A percentile compares a stretch with the other conserved stretches of the same genome.
These are phyloP conservation scores for Candolleomyces efflorescens DNA, from an alignment of 768 basidiomycete genomes.

Conservation along the genomic window DNA sequence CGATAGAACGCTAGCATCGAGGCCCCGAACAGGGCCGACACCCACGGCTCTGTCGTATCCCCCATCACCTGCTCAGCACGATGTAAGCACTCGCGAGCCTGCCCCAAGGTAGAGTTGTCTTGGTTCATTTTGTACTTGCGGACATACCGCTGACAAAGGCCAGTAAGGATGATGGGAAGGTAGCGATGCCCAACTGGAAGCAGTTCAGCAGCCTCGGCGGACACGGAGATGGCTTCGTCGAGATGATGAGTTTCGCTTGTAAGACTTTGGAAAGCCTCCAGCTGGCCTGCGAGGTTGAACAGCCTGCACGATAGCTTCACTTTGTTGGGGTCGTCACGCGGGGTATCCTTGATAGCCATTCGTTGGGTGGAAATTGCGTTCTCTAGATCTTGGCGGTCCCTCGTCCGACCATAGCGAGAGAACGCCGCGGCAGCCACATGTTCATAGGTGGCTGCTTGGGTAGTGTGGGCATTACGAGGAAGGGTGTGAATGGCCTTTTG, in stretches of 20 bases:
- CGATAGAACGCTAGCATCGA: not conserved
- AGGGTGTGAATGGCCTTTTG: not conserved
- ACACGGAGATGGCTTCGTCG: not conserved
- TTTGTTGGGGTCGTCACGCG: not conserved
- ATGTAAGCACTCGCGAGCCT: not conserved
- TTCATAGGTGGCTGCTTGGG: not conserved
- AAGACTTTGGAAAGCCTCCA: not conserved
- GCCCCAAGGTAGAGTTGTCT: not conserved
- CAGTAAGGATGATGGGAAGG: not conserved
- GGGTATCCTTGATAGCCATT: not conserved
- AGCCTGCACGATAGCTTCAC: not conserved
- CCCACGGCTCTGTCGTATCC: not conserved
- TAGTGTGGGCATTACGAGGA: not conserved
- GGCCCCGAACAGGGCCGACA: not conserved
- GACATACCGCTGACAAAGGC: not conserved
- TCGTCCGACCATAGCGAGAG: not conserved
- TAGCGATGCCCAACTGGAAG: not conserved
- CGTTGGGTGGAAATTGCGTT: not conserved
- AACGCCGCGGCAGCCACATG: not conserved
- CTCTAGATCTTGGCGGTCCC: not conserved
- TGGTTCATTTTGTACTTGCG: not conserved
- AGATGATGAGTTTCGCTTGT: not conserved
- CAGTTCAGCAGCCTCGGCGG: not conserved
- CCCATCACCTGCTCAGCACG: not conserved
- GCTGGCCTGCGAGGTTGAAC: not conserved